Percentiles rank a stretch among this genome's conserved stretches.
phyloP scores from a whole-genome alignment of 2,329 filamentous ascomycete species.

The Orbilia blumenaviensis region DNA sequence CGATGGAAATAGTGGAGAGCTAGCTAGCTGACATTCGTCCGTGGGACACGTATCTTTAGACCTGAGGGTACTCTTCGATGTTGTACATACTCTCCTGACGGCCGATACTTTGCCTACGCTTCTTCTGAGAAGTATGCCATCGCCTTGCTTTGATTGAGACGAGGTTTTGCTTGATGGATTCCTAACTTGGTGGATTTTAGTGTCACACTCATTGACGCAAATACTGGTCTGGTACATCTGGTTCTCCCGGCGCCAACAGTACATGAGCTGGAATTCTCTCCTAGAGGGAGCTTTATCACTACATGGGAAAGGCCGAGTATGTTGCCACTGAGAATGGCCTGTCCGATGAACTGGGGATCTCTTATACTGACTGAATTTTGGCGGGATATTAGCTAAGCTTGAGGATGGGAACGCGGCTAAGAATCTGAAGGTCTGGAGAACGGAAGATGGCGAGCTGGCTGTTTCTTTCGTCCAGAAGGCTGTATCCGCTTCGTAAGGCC shows the following conservation, averaged over 20 bases:
- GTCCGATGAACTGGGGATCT: too few species aligned
- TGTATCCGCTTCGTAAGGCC: conserved; percentile 79
- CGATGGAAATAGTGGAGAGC: neutral
- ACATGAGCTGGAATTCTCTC: conserved; percentile 94
- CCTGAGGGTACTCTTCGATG: conserved; percentile 95
- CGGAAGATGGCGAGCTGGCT: conserved; percentile 73
- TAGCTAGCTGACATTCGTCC: conserved; percentile 50
- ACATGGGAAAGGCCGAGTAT: conserved; percentile 85
- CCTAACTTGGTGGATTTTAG: conserved; percentile 61
- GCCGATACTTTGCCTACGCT: conserved; percentile 95
- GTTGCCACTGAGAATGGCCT: conserved; percentile 10
- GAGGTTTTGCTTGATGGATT: conserved; percentile 16
- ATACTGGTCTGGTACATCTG: conserved; percentile 76
- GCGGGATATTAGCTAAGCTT: conserved; percentile 74
- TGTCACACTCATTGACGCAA: conserved; percentile 85
- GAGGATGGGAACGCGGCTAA: conserved; percentile 91
- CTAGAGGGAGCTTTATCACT: conserved; percentile 88
- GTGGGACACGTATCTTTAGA: conserved; percentile 64
- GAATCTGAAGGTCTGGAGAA: conserved; percentile 97
- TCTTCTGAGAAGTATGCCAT: conserved; percentile 74
- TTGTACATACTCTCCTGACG: conserved; percentile 93
- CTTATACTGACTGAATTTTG: neutral
- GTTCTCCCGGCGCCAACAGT: conserved; percentile 82
- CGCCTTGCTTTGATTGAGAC: neutral
- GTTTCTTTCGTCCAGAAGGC: conserved; percentile 96